Base-by-base conservation (phyloP, 768 basidiomycete genomes). In the Pilatotrama ljubarskyi region DNA sequence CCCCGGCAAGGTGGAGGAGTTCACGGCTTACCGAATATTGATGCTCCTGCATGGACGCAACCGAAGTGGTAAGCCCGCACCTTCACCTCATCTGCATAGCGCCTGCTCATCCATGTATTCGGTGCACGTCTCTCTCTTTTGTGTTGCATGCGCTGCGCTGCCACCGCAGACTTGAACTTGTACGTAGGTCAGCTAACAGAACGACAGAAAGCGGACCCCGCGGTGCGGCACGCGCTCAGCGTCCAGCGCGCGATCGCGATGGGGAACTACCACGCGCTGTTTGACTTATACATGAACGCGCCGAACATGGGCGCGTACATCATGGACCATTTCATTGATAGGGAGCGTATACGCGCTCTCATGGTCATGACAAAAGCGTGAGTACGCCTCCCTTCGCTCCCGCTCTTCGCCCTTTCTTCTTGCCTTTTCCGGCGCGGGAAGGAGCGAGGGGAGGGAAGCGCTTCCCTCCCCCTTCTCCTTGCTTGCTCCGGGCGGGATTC, bases 261-360 rank as follows among this genome's bases (percentile, higher is more conserved):
- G 76, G 91, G 91, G 70, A 99, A 98, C 73, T 99, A 98, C 75
- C 92, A 94, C 74, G 82, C 86, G 41, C 82, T 99, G 66, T 98
- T 98, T 77, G 84, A 85, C 55, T 76, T 94, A 58, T 98, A 92
- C 75, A 68, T 83, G 68, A 79, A 80, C 54, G 93, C 93, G 43
- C 94, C 95, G 25, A 95, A 96, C 70, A 98, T 98, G 97, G 93
- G 94, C 38, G 95, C 85, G 54, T 98, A 98, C 74, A 94, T 99
- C 69, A 97, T 99, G 93, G 97, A 98, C 75, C 95, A 98, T 73
- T 98, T 98, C 73, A 90, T 98, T 68, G 85, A 87, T 68, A 83
- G 97, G 68, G 97, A 98, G 77, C 79, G 97, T 59, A 82, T 90
- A 56, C 84, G 85, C 59, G 95, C 94, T 1, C 73, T 99, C 61